A percentile compares a stretch with the other conserved stretches of the same genome.
Conservation (phyloP, 2,329 filamentous ascomycete species). For the Penicillium sp. region DNA sequence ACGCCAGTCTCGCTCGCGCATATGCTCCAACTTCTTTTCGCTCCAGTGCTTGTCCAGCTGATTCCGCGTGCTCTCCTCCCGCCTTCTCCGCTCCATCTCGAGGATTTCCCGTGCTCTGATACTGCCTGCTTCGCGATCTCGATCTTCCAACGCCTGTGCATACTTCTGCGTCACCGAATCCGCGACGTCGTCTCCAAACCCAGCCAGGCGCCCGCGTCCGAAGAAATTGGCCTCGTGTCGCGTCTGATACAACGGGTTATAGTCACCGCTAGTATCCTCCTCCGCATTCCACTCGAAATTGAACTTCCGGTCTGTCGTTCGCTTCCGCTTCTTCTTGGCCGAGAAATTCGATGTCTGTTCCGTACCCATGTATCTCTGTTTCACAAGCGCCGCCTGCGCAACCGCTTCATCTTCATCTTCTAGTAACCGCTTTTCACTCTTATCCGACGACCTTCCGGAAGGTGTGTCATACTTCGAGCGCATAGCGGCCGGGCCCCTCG, state of each 20-base stretch:
- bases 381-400: slow-evolving; percentile 74
- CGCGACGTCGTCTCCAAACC: slow-evolving; percentile 64
- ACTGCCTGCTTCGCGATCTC: slow-evolving; percentile 75
- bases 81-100: slow-evolving; percentile 80
- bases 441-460: slow-evolving; percentile 44
- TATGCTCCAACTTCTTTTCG: slow-evolving; percentile 87
- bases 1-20: slow-evolving; percentile 97
- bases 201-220: slow-evolving; percentile 69
- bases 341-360: slow-evolving; percentile 91
- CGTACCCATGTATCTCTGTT: slow-evolving; percentile 87
- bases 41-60: slow-evolving; percentile 93
- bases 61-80: slow-evolving; percentile 72
- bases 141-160: slow-evolving; percentile 72
- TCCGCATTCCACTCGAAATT: slow-evolving; percentile 98
- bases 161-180: slow-evolving; percentile 60
- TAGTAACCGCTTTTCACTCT: slow-evolving; percentile 48
- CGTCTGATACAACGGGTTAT: slow-evolving; percentile 79
- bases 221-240: slow-evolving; percentile 71
- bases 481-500: slow-evolving; percentile 63
- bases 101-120: slow-evolving; percentile 79
- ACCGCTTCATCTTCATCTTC: slow-evolving; percentile 61
- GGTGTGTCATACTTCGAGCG: slow-evolving; percentile 58
- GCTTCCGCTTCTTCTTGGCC: slow-evolving; percentile 91
- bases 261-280: slow-evolving; percentile 85
- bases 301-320: slow-evolving; percentile 95